Evolutionary conservation across 805 yeast species (phyloP).

Genomic region (Novakomyces olei): DNA sequence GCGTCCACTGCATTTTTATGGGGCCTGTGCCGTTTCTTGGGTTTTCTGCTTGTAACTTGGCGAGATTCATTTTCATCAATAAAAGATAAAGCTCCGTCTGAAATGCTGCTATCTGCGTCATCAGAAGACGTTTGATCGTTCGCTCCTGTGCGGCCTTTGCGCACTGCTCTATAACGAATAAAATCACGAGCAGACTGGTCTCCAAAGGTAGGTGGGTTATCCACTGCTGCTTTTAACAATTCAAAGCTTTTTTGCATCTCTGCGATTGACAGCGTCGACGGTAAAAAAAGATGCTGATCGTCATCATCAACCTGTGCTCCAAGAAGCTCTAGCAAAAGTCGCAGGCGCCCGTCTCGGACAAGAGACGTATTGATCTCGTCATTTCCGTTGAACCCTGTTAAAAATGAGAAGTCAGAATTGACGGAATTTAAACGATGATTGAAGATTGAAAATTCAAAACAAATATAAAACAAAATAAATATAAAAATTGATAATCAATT

Average conservation of each 20-base stretch:
- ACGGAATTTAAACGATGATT: too few relatives aligned
- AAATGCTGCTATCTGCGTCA: background rate
- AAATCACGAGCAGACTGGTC: conserved; percentile 8
- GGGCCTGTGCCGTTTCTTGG: background rate
- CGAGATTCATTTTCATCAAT: conserved; percentile 1
- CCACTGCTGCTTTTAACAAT: conserved; percentile 23
- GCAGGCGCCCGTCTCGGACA: conserved; percentile 26
- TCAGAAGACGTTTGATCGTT: background rate
- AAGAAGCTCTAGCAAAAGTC: conserved; percentile 25
- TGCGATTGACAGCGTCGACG: conserved; percentile 15
- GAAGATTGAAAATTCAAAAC: too few relatives aligned
- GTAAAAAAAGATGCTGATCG: conserved; percentile 12
- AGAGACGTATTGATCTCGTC: conserved; percentile 13
- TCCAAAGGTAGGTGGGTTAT: conserved; percentile 17
- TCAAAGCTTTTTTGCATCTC: conserved; percentile 18
- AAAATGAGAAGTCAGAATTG: too few relatives aligned
- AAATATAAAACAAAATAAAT: too few relatives aligned
- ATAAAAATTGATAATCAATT: too few relatives aligned
- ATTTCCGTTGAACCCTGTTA: conserved; percentile 9
- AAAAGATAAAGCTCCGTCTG: background rate
- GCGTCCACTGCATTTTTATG: background rate
- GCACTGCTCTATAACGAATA: background rate
- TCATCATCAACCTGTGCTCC: conserved; percentile 19
- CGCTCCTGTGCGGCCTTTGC: background rate
- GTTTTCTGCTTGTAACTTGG: background rate